phyloP scores from a whole-genome alignment of 805 yeast genomes.

The Saccharomycopsis fodiens region DNA sequence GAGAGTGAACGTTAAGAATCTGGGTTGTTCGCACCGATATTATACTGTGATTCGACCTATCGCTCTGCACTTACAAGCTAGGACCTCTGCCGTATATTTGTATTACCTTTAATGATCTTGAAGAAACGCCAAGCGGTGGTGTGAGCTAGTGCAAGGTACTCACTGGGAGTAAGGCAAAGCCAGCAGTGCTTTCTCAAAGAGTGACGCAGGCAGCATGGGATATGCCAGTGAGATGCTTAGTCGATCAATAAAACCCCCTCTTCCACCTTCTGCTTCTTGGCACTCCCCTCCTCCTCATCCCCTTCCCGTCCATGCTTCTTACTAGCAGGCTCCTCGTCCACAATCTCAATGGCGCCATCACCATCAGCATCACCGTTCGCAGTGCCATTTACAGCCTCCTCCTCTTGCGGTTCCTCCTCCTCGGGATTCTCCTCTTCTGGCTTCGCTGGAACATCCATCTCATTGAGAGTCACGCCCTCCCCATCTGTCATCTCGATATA shows the following conservation, averaged over 20 bases:
- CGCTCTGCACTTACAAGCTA: too few species aligned
- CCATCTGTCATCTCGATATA: slow-evolving; percentile 31
- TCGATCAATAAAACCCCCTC: neutral
- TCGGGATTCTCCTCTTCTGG: neutral
- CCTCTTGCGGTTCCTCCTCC: neutral
- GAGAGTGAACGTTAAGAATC: too few species aligned
- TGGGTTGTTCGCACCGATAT: too few species aligned
- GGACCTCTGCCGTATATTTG: too few species aligned
- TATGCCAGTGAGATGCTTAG: neutral
- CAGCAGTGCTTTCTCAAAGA: too few species aligned
- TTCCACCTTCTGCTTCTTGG: slow-evolving; percentile 5
- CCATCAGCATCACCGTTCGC: slow-evolving; percentile 1
- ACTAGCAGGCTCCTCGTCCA: slow-evolving; percentile 3
- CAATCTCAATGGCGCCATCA: neutral
- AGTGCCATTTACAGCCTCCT: neutral
- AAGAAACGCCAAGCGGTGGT: too few species aligned
- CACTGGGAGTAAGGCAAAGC: too few species aligned
- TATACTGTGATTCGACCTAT: too few species aligned
- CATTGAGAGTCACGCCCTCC: neutral
- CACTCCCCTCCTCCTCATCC: neutral
- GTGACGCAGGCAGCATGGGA: too few species aligned
- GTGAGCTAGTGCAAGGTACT: too few species aligned
- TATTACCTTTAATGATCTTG: too few species aligned
- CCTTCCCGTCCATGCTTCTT: slow-evolving; percentile 10
- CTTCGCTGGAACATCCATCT: slow-evolving; percentile 6